phyloP scores from a whole-genome alignment of 371 early-diverging fungal genomes.

The Mortierella sp. region DNA sequence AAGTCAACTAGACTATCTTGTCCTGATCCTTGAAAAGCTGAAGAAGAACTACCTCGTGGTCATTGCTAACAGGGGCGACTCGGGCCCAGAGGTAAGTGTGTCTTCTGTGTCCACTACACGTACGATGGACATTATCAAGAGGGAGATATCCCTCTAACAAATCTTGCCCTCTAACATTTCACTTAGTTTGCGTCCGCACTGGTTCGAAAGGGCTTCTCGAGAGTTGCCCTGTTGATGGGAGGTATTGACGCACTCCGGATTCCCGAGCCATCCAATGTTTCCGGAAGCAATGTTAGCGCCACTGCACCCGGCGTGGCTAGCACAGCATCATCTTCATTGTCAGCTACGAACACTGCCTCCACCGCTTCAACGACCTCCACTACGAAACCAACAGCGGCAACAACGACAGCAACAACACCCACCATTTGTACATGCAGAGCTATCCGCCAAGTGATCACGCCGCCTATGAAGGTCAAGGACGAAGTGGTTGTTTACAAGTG shows the following conservation, averaged over 20 bases:
- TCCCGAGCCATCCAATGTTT: slow-evolving; percentile 1
- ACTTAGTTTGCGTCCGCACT: slow-evolving; percentile 64
- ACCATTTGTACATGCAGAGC: slow-evolving; percentile 44
- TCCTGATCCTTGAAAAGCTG: slow-evolving; percentile 61
- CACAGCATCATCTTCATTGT: neutral
- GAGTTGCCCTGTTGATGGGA: slow-evolving; percentile 67
- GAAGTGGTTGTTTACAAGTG: slow-evolving; percentile 50
- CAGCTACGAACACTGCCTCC: neutral
- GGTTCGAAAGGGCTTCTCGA: slow-evolving; percentile 58
- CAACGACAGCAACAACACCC: neutral
- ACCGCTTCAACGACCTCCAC: too few species aligned
- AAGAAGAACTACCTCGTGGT: slow-evolving; percentile 71
- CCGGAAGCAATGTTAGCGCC: too few species aligned
- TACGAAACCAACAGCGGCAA: neutral
- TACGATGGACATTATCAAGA: neutral
- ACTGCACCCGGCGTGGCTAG: too few species aligned
- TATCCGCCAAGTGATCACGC: slow-evolving; percentile 39
- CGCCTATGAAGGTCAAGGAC: slow-evolving; percentile 30
- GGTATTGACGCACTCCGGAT: slow-evolving; percentile 65
- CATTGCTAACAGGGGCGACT: slow-evolving; percentile 58
- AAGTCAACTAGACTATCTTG: slow-evolving; percentile 58
- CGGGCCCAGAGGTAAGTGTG: slow-evolving; percentile 64
- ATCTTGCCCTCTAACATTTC: neutral
- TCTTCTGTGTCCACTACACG: neutral
- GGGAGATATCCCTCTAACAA: too few species aligned